Conservation (phyloP, 306 rosid genomes). For the Prunus campanulata region DNA sequence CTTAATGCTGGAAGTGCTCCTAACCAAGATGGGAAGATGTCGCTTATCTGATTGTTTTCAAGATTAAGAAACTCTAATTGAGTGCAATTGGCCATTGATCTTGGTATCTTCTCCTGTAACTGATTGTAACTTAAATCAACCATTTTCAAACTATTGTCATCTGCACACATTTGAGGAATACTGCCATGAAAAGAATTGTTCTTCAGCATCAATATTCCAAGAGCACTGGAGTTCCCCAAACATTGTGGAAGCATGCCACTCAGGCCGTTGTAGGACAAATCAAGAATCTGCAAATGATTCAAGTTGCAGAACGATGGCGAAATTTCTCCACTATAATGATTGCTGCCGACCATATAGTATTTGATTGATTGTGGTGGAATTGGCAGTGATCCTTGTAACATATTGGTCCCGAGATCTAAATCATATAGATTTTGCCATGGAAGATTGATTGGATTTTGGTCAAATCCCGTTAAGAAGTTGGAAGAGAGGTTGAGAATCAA, state of each 20-base stretch:
- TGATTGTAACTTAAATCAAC: conserved; percentile 29
- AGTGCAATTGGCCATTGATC: conserved; percentile 14
- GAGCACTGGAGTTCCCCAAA: conserved; percentile 1
- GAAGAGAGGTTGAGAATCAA: not conserved
- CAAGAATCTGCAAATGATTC: not conserved
- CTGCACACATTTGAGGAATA: not conserved
- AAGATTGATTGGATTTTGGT: conserved; percentile 1
- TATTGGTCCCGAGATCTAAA: not conserved
- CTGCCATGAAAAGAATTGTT: conserved; percentile 2
- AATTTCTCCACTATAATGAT: not conserved
- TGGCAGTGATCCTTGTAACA: conserved; percentile 19
- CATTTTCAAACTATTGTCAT: not conserved
- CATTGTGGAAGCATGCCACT: conserved; percentile 21
- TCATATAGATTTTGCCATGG: not conserved
- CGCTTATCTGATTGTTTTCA: conserved; percentile 13
- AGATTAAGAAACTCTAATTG: conserved; percentile 12
- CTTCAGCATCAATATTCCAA: not conserved
- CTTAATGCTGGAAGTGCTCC: conserved; percentile 25
- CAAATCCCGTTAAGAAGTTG: conserved; percentile 18
- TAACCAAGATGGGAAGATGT: conserved; percentile 44
- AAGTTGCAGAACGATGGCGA: conserved; percentile 17
- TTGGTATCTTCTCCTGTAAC: conserved; percentile 15
- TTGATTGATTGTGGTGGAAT: not conserved
- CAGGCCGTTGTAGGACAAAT: conserved; percentile 15
- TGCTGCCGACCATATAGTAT: not conserved